A percentile compares a stretch with the other conserved stretches of the same genome.
phyloP scores from a whole-genome alignment of 148 eudicot species.

The Nepenthes gracilis region DNA sequence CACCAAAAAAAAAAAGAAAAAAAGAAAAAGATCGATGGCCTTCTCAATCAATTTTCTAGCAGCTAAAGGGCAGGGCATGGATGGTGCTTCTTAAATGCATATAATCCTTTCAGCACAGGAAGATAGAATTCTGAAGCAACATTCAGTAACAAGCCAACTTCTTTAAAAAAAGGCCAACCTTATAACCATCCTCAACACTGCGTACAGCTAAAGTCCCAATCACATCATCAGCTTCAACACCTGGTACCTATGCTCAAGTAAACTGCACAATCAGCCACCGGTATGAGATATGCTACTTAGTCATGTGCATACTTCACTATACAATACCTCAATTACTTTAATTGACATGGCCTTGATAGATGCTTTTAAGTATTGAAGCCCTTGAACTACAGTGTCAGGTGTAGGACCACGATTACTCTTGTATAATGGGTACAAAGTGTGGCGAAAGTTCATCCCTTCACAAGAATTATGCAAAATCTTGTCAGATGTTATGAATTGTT shows the following conservation, averaged over 20 bases:
- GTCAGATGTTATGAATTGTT: too few species aligned
- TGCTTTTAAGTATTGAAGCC: constrained; percentile 93
- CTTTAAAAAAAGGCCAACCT: constrained; percentile 28
- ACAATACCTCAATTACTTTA: constrained; percentile 82
- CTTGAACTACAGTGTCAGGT: constrained; percentile 97
- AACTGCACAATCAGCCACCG: constrained; percentile 4
- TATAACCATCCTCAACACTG: constrained; percentile 78
- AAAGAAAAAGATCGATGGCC: too few species aligned
- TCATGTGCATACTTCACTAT: background rate
- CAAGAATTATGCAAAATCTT: background rate
- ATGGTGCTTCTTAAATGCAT: too few species aligned
- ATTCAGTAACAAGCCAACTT: too few species aligned
- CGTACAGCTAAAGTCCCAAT: constrained; percentile 88
- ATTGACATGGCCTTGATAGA: constrained; percentile 89
- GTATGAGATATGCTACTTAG: constrained; percentile 3
- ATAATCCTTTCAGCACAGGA: too few species aligned
- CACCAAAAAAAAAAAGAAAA: too few species aligned
- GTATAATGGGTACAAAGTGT: constrained; percentile 76
- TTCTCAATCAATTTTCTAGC: too few species aligned
- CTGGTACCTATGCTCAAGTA: constrained; percentile 62
- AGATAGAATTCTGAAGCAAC: too few species aligned
- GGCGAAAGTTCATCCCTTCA: constrained; percentile 84
- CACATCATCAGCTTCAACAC: constrained; percentile 99
- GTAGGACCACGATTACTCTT: constrained; percentile 97
- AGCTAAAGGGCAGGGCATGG: too few species aligned